A percentile compares a stretch with the other conserved stretches of the same genome.
Evolutionary conservation across 177 flowering plant genomes (phyloP).

Genomic region (Vitis hybrid): DNA sequence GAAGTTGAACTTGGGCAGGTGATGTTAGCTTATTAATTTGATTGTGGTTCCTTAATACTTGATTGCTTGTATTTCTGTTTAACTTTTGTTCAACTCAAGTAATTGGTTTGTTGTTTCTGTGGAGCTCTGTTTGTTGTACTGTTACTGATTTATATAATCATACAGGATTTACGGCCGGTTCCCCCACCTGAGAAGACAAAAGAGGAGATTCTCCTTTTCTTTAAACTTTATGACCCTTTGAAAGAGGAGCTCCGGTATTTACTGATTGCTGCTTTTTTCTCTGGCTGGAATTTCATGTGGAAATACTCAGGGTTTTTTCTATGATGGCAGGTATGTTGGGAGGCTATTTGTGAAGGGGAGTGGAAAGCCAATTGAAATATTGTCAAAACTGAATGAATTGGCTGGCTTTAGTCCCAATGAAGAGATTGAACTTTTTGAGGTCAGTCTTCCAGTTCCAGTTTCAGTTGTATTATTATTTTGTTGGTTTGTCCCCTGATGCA

Average conservation of each 20-base stretch:
- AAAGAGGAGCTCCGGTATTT: constrained; percentile 61
- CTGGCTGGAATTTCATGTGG: not conserved
- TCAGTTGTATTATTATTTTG: not conserved
- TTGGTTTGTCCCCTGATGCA: not conserved
- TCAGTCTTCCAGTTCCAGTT: constrained; percentile 15
- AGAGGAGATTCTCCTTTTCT: constrained; percentile 67
- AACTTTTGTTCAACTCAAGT: not conserved
- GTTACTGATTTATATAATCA: not conserved
- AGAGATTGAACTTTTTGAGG: constrained; percentile 78
- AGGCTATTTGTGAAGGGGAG: constrained; percentile 61
- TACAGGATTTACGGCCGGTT: constrained; percentile 54
- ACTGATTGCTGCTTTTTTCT: not conserved
- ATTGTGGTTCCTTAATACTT: not conserved
- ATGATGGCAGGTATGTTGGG: constrained; percentile 50
- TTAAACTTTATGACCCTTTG: constrained; percentile 62
- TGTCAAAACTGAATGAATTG: constrained; percentile 62
- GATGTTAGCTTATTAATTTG: constrained; percentile 9
- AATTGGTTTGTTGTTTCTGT: not conserved
- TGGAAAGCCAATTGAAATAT: constrained; percentile 58
- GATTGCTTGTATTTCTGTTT: not conserved
- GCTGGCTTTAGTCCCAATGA: constrained; percentile 66
- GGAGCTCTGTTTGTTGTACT: not conserved
- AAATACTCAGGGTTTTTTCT: constrained; percentile 4
- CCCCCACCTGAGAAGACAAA: constrained; percentile 61
- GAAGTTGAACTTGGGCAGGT: constrained; percentile 66